phyloP scores from a whole-genome alignment of 441 rosid species.

The Gossypium aridum region DNA sequence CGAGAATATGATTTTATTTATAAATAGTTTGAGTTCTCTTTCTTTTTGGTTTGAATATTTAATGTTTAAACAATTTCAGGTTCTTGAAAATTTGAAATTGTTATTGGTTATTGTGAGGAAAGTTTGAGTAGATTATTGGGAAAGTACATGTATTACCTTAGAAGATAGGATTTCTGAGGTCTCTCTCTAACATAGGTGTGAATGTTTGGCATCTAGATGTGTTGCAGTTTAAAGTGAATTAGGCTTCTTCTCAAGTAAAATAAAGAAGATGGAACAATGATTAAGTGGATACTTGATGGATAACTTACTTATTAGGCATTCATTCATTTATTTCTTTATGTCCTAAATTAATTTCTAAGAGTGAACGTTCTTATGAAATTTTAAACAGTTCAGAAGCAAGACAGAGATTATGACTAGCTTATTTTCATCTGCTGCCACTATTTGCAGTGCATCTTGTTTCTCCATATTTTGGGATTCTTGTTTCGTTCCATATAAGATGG shows the following conservation, averaged over 20 bases:
- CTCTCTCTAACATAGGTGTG: background rate
- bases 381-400: background rate
- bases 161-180: background rate
- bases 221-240: background rate
- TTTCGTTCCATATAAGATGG: background rate
- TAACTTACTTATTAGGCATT: background rate
- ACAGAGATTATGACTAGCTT: background rate
- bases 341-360: background rate
- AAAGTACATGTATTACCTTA: background rate
- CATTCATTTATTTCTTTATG: background rate
- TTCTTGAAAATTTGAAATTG: background rate
- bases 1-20: background rate
- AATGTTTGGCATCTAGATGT: background rate
- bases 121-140: background rate
- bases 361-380: background rate
- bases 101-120: background rate
- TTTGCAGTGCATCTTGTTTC: background rate
- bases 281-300: background rate
- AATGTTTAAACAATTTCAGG: background rate
- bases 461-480: background rate
- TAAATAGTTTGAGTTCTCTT: background rate
- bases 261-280: background rate
- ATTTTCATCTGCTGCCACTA: background rate
- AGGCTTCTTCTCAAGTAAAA: constrained; percentile 1
- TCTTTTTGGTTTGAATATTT: background rate